phyloP scores from a whole-genome alignment of 371 early-diverging fungal species.

The Syncephalastrum contaminatum region DNA sequence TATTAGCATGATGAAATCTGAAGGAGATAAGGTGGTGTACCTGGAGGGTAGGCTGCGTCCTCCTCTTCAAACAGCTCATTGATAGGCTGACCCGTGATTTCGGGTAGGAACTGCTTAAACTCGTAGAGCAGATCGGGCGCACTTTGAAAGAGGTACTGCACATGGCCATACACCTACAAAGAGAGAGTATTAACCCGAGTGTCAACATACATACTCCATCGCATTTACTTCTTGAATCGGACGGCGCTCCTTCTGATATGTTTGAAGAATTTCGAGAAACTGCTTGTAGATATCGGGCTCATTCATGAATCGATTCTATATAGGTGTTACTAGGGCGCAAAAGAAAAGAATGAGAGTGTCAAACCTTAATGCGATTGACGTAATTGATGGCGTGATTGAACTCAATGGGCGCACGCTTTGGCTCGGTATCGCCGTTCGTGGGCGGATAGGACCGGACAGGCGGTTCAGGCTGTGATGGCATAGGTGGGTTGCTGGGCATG shows the following conservation, averaged over 20 bases:
- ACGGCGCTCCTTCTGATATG: conserved; percentile 87
- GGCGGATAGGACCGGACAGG: conserved; percentile 2
- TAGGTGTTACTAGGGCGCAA: background rate
- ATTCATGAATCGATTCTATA: conserved; percentile 76
- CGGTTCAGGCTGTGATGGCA: conserved; percentile 8
- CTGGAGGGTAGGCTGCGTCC: too few species aligned
- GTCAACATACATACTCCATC: too few species aligned
- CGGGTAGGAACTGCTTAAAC: conserved; percentile 93
- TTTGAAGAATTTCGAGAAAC: conserved; percentile 90
- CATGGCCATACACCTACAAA: conserved; percentile 65
- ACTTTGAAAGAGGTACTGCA: conserved; percentile 74
- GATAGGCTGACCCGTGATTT: conserved; percentile 26
- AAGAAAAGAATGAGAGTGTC: background rate
- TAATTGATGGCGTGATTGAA: conserved; percentile 95
- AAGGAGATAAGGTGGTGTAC: too few species aligned
- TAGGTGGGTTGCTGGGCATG: conserved; percentile 1
- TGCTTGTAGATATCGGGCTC: conserved; percentile 92
- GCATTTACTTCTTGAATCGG: conserved; percentile 79
- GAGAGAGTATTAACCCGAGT: background rate
- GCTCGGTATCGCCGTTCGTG: conserved; percentile 3
- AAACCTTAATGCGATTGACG: conserved; percentile 94
- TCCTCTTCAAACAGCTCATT: too few species aligned
- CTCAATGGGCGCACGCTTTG: conserved; percentile 67
- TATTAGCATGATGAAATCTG: too few species aligned
- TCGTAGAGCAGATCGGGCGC: conserved; percentile 89